These are phyloP conservation scores for Annulohypoxylon maeteangense DNA, from an alignment of 495 filamentous ascomycete genomes.

Conservation along the genomic window DNA sequence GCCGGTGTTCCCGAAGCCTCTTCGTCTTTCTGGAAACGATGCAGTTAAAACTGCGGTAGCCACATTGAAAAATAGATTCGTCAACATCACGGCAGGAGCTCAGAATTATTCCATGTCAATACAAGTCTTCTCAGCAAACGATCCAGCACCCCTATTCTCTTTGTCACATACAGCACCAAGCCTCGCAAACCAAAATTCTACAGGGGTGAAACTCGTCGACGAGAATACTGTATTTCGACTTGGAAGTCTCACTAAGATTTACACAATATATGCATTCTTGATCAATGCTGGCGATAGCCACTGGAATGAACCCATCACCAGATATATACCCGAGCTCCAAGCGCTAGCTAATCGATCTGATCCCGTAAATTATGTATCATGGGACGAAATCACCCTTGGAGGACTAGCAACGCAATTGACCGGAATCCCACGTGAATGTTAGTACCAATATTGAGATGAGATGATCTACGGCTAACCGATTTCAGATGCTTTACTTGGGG, in stretches of 20 bases:
- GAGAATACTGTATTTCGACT: slow-evolving; percentile 60
- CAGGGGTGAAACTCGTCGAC: slow-evolving; percentile 55
- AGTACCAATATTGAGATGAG: neutral
- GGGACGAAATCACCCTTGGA: slow-evolving; percentile 67
- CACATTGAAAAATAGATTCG: slow-evolving; percentile 51
- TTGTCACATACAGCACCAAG: slow-evolving; percentile 61
- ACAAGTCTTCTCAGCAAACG: slow-evolving; percentile 59
- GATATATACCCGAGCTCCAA: slow-evolving; percentile 66
- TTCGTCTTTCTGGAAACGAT: slow-evolving; percentile 46
- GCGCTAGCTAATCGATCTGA: slow-evolving; percentile 46
- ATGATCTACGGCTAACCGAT: neutral
- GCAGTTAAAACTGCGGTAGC: slow-evolving; percentile 50
- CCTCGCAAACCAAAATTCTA: slow-evolving; percentile 45
- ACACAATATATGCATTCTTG: slow-evolving; percentile 58
- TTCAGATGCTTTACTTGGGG: slow-evolving; percentile 57
- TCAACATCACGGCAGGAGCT: slow-evolving; percentile 37
- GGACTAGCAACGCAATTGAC: slow-evolving; percentile 65
- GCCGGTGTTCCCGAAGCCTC: slow-evolving; percentile 58
- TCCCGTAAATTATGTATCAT: slow-evolving; percentile 53
- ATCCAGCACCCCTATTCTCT: slow-evolving; percentile 56
- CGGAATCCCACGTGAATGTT: slow-evolving; percentile 61
- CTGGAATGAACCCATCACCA: slow-evolving; percentile 57
- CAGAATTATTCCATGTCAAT: slow-evolving; percentile 61
- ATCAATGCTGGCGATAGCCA: slow-evolving; percentile 52
- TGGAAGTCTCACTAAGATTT: slow-evolving; percentile 64